Evolutionary conservation across 805 yeast species (phyloP), one percentile per base, ranked within the genome.

Genomic region (Starmerella stellata): DNA sequence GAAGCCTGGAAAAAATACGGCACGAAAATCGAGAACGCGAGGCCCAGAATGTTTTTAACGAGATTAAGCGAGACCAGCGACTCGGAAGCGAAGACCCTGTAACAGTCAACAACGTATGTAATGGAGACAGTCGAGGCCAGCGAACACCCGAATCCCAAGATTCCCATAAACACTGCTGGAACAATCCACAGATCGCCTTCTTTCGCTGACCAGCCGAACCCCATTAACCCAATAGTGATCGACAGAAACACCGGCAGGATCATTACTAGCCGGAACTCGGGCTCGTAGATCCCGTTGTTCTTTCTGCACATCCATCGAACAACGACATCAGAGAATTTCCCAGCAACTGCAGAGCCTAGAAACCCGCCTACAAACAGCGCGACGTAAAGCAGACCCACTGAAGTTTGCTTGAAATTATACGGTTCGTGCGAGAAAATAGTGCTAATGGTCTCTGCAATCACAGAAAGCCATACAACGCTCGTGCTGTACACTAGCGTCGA

Each of bases 401-500:
- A 58, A 9, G 64, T 63, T 33, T 61, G 57, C 4, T 62, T 52
- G 52, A 63, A 71, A 21, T 59, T 53, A 52, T 70, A 70, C 0
- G 72, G 72, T 5, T 49, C 53, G 13, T 49, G 45, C 2, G 60
- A 49, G 50, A 72, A 73, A 14, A 72, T 66, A 3, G 63, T 59
- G 2, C 72, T 60, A 27, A 73, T 63, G 0, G 72, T 62, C 48
- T 72, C 77, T 2, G 75, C 69, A 34, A 73, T 66, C 23, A 72
- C 68, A 50, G 73, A 72, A 34, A 73, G 63, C 77, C 77, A 73
- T 16, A 72, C 74, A 17, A 73, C 74, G 14, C 75, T 70, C 38
- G 72, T 57, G 1, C 73, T 58, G 50, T 73, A 72, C 2, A 69
- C 52, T 7, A 72, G 49, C 1, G 75, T 58, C 0, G 74, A 67